Conservation (phyloP, 169 alveolate genomes). For the Plasmodium ovale region DNA sequence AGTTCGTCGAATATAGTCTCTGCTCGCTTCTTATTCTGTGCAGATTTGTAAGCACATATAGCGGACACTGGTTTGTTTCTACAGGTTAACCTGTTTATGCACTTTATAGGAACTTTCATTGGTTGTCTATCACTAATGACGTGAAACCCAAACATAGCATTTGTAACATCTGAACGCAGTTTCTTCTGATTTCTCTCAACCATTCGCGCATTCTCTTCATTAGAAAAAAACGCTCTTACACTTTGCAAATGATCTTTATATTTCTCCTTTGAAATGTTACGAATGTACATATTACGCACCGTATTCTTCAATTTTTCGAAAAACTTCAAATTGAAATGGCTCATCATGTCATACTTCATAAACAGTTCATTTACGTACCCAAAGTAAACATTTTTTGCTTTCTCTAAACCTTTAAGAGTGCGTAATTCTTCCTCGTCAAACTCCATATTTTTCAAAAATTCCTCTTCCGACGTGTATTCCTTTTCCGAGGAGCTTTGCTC, state of each 20-base stretch:
- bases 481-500: not conserved
- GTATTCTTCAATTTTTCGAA: slow-evolving; percentile 4
- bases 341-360: slow-evolving; percentile 4
- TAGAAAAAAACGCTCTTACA: slow-evolving; percentile 1
- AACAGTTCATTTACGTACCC: slow-evolving; percentile 5
- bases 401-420: slow-evolving; percentile 19
- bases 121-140: slow-evolving; percentile 53
- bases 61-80: not conserved
- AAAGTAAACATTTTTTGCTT: slow-evolving; percentile 47
- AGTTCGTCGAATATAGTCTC: not conserved
- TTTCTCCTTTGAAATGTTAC: not conserved
- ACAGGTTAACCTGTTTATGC: not conserved
- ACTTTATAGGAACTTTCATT: slow-evolving; percentile 53
- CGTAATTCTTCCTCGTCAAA: slow-evolving; percentile 15
- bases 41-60: not conserved
- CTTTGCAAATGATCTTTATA: not conserved
- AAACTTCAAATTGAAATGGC: slow-evolving; percentile 5
- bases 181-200: slow-evolving; percentile 28
- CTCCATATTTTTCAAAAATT: not conserved
- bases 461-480: slow-evolving; percentile 21
- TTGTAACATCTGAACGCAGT: slow-evolving; percentile 32
- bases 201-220: slow-evolving; percentile 5
- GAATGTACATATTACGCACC: not conserved
- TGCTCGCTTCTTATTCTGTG: not conserved
- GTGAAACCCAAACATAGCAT: slow-evolving; percentile 65